Percentiles rank a stretch among this genome's conserved stretches.
These are phyloP conservation scores for Aspergillus coremiiformis DNA, from an alignment of 495 filamentous ascomycete genomes.

Conservation along the genomic window DNA sequence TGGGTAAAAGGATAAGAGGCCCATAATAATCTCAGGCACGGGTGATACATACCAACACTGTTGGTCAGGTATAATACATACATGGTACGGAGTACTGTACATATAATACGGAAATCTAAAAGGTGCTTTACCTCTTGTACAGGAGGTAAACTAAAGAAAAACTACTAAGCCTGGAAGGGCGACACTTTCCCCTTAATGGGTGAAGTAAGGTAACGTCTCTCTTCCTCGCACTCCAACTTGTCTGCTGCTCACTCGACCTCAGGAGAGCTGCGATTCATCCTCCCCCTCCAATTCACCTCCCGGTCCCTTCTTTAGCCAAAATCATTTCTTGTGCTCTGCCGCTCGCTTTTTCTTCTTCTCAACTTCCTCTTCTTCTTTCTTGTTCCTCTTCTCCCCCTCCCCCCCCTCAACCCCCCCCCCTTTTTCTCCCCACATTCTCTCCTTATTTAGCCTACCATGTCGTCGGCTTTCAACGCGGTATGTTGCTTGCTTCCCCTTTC, in stretches of 20 bases:
- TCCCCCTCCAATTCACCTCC: conserved; percentile 15
- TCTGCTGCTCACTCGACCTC: conserved; percentile 17
- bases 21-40: too few species aligned
- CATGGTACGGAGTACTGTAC: not conserved
- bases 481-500: conserved; percentile 36
- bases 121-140: not conserved
- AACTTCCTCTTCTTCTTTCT: conserved; percentile 12
- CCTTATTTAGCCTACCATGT: conserved; percentile 44
- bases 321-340: conserved; percentile 14
- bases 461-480: conserved; percentile 56
- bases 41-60: too few species aligned
- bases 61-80: not conserved
- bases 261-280: conserved; percentile 23
- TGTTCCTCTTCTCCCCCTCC: too few species aligned
- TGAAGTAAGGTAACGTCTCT: conserved; percentile 6
- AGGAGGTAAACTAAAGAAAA: conserved; percentile 1
- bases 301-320: conserved; percentile 15
- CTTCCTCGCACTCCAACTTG: conserved; percentile 1
- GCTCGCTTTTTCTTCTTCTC: conserved; percentile 14
- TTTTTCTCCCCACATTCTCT: conserved; percentile 13
- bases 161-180: too few species aligned
- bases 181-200: conserved; percentile 15
- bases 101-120: too few species aligned
- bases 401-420: too few species aligned
- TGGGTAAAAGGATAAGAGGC: not conserved